A percentile compares a stretch with the other conserved stretches of the same genome.
phyloP scores from a whole-genome alignment of 2,329 filamentous ascomycete genomes.

The Ophiostoma himal-ulmi region DNA sequence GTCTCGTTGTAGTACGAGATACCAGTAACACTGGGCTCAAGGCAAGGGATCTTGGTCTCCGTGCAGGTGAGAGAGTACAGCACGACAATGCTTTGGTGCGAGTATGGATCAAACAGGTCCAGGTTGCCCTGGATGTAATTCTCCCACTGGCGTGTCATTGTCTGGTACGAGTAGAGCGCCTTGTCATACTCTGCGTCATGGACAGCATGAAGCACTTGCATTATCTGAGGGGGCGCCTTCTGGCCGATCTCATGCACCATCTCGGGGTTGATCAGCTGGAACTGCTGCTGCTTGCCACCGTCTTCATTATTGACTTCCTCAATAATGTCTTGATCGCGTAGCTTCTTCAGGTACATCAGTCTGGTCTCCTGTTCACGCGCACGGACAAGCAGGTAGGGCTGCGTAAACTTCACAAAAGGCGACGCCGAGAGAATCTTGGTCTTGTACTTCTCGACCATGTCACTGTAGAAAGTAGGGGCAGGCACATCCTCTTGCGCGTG shows the following conservation, averaged over 20 bases:
- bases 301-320: slow-evolving; percentile 49
- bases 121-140: slow-evolving; percentile 83
- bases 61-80: slow-evolving; percentile 92
- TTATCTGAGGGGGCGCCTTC: slow-evolving; percentile 76
- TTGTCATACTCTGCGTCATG: slow-evolving; percentile 97
- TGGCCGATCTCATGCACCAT: slow-evolving; percentile 86
- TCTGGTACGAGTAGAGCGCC: slow-evolving; percentile 86
- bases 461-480: slow-evolving; percentile 87
- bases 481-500: slow-evolving; percentile 71
- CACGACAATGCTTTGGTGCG: slow-evolving; percentile 93
- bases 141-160: slow-evolving; percentile 94
- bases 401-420: slow-evolving; percentile 91
- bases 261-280: slow-evolving; percentile 86
- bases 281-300: slow-evolving; percentile 63
- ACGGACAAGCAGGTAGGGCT: slow-evolving; percentile 87
- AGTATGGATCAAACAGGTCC: slow-evolving; percentile 88
- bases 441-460: slow-evolving; percentile 88
- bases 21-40: slow-evolving; percentile 82
- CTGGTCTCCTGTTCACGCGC: slow-evolving; percentile 85
- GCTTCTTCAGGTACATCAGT: slow-evolving; percentile 71
- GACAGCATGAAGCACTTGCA: slow-evolving; percentile 88
- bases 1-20: slow-evolving; percentile 93
- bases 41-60: slow-evolving; percentile 85
- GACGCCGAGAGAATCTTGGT: slow-evolving; percentile 92
- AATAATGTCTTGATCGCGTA: slow-evolving; percentile 68